Percentiles rank a stretch among this genome's conserved stretches.
Evolutionary conservation across 2,329 filamentous ascomycete species (phyloP).

Genomic region (Trichoderma hamatum): DNA sequence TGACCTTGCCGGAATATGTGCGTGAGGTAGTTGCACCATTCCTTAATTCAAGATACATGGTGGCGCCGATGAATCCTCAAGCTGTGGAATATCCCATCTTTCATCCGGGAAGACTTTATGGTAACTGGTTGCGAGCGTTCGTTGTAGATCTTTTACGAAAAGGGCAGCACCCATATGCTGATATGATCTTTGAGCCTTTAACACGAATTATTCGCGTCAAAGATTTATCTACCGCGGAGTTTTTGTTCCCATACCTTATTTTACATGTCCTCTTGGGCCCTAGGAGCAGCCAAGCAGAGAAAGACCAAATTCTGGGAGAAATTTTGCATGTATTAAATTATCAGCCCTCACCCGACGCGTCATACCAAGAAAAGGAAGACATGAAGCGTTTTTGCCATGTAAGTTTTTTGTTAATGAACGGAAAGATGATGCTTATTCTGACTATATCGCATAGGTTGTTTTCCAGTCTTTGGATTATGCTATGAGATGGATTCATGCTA

Average conservation of each 20-base stretch:
- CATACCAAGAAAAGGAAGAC: conserved; percentile 69
- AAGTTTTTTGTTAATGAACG: conserved; percentile 37
- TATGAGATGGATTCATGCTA: conserved; percentile 85
- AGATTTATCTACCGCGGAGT: conserved; percentile 83
- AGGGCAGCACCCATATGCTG: conserved; percentile 72
- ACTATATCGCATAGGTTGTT: conserved; percentile 63
- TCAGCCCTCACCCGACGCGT: conserved; percentile 52
- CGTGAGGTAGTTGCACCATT: conserved; percentile 87
- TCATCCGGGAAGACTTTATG: conserved; percentile 66
- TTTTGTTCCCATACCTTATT: conserved; percentile 84
- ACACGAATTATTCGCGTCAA: conserved; percentile 82
- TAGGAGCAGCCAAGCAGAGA: conserved; percentile 60
- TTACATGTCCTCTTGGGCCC: conserved; percentile 81
- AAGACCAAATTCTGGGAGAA: conserved; percentile 69
- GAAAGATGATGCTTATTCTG: conserved; percentile 30
- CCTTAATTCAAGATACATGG: conserved; percentile 77
- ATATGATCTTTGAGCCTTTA: conserved; percentile 78
- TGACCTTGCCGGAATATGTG: conserved; percentile 73
- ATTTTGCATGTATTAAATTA: conserved; percentile 73
- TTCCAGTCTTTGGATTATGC: conserved; percentile 92
- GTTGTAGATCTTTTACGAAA: conserved; percentile 81
- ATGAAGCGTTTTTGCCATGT: conserved; percentile 87
- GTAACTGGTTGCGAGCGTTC: conserved; percentile 78
- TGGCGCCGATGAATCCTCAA: conserved; percentile 63
- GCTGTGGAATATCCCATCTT: conserved; percentile 78